Base-by-base conservation (phyloP, 352 stramenopile genomes). In the Pseudoperonospora humuli region DNA sequence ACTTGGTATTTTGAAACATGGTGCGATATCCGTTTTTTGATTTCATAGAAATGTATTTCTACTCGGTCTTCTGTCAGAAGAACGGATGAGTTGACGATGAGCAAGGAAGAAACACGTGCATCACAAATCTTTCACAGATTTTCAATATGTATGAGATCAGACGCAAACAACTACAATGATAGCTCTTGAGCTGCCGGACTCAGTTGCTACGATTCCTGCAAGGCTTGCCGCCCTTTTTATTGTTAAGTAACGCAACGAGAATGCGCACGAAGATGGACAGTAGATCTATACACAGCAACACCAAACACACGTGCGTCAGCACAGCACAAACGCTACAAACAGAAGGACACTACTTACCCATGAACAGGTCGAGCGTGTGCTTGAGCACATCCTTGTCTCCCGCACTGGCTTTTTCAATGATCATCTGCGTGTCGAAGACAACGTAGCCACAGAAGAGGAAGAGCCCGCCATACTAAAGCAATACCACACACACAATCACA, bases 351-450 rank as follows among this genome's bases (percentile, higher is more conserved):
- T 4, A 57, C 59, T n/a, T 61, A 86, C 74, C 74, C 31, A 93
- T 67, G 54, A 95, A 95, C 17, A 96, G 78, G 40, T 86, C 66
- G 19, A 90, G 60, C 26, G 85, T 81, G 62, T 95, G 81, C 44
- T 67, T 70, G 38, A 92, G 62, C 48, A 82, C 72, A 65, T 96
- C 83, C 50, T 84, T 84, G 70, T 90, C 75, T 17, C 82, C 84
- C 40, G 74, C 52, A 25, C 55, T 72, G 18, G 78, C 83, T 58
- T 90, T 89, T 63, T 93, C 82, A 47, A 96, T 87, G 57, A 96
- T 93, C 54, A 96, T 82, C 52, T 96, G 85, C 46, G 83, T 94
- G 70, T 96, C 85, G 33, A 92, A 91, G 29, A 95, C 56, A 34
- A 96, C 80, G 60, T 93, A 96, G 33, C 74, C 81, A 57, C 77